Conservation (phyloP, 225 moss, liverwort and hornwort species). For the Climacium dendroides region DNA sequence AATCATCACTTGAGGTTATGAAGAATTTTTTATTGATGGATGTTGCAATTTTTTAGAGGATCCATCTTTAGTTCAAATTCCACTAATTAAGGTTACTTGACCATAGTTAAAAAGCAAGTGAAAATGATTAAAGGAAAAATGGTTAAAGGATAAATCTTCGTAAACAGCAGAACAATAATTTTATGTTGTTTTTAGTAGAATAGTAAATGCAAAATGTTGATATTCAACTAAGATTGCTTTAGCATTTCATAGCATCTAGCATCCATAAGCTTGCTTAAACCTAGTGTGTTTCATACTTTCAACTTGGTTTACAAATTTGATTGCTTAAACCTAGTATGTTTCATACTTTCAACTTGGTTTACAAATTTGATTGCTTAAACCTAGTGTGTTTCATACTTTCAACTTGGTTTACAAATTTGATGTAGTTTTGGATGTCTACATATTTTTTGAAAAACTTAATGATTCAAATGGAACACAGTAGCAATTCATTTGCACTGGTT, state of each 20-base stretch:
- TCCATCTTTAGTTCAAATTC: neutral
- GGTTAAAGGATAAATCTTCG: no score
- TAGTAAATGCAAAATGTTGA: neutral
- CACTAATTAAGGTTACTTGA: neutral
- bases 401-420: no score
- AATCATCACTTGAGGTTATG: no score
- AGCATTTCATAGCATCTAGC: no score
- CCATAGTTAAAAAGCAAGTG: neutral
- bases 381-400: no score
- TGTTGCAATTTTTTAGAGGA: neutral
- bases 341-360: no score
- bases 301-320: no score
- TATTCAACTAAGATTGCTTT: neutral
- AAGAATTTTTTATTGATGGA: neutral
- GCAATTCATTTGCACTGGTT: no score
- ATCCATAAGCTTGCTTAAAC: neutral
- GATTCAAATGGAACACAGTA: neutral
- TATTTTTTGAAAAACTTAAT: neutral
- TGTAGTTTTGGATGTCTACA: no score
- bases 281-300: no score
- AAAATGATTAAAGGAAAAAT: neutral
- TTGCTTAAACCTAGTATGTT: no score
- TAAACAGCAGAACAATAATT: neutral
- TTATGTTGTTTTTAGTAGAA: neutral
- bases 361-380: no score